Base-by-base conservation (phyloP, 139 green algal species). In the Chlorella vulgaris region DNA sequence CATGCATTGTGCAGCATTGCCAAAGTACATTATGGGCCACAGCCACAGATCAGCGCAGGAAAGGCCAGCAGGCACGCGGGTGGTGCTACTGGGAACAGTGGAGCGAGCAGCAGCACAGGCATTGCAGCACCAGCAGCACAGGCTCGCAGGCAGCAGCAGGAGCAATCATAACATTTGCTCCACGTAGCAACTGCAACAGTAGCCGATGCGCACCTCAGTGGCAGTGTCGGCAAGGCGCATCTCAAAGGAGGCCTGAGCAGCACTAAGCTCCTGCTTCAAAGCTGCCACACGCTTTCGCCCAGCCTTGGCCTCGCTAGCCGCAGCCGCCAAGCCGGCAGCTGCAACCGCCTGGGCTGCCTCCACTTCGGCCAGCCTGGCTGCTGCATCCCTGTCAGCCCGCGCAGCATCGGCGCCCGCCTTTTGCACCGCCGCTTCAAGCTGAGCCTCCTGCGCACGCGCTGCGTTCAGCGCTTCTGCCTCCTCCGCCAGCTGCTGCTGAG, bases 351-450 rank as follows among this genome's bases (percentile, higher is more conserved):
- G 36, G 18, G 73, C 73, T 3, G 39, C n/a, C 18, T 31, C 3
- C 74, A 81, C 21, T 40, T 62, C 40, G 0, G 29, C 21, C 42
- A 58, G 18, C 61, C 40, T 55, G 66, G 22, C 35, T 3, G 21
- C 29, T 0, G 62, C 76, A 29, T 65, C 19, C 40, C 74, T 7
- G 21, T 3, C 19, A 5, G 74, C 74, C 7, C 19, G 35, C 38
- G 39, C 39, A 7, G 38, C 74, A 21, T n/a, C 58, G 19, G 38
- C 74, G 55, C 70, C 19, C 2, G 38, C 74, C 15, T 55, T 3
- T 2, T 61, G 8, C 38, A 71, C 38, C n/a, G 38, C 58, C 8
- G 74, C 58, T 58, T 80, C 61, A 36, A 61, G 15, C 58, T 80
- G 28, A 0, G 50, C 50, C 50, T 66, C 47, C 33, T 67, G n/a